A percentile compares a stretch with the other conserved stretches of the same genome.
These are phyloP conservation scores for Cryphonectria radicalis DNA, from an alignment of 2,329 filamentous ascomycete species.

Conservation along the genomic window DNA sequence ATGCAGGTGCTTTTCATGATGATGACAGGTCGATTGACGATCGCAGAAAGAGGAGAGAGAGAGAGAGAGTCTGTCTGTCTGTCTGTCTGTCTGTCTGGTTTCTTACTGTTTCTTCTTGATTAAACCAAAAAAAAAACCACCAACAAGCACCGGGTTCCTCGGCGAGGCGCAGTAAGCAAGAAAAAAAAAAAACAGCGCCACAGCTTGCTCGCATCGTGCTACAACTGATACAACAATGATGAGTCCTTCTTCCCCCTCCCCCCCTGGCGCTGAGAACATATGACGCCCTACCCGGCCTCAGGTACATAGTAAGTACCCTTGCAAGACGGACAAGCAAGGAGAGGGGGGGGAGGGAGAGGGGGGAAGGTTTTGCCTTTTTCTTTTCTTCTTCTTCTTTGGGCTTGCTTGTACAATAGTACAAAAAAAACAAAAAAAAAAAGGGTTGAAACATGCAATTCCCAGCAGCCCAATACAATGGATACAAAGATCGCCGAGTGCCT, in stretches of 20 bases:
- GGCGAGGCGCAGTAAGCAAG: neutral
- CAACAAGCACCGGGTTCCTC: neutral
- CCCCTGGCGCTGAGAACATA: neutral
- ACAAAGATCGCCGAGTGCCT: neutral
- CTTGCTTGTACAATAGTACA: no score
- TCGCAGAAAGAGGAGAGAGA: neutral
- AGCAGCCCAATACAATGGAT: neutral
- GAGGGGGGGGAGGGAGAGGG: no score
- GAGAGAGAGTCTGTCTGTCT: no score
- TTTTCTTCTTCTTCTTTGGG: neutral
- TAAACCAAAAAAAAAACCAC: neutral
- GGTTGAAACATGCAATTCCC: neutral
- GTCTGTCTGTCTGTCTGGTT: neutral
- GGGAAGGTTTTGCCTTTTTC: neutral
- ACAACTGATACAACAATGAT: neutral
- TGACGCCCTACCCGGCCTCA: neutral
- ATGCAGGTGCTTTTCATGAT: neutral
- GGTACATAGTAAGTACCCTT: no score
- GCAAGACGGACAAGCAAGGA: neutral
- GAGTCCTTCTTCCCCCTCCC: neutral
- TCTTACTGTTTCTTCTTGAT: neutral
- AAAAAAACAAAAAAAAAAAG: no score
- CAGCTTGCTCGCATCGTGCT: neutral
- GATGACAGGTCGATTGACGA: neutral
- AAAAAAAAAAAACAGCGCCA: neutral